phyloP scores from a whole-genome alignment of 441 rosid genomes.

The Kokia cookei region DNA sequence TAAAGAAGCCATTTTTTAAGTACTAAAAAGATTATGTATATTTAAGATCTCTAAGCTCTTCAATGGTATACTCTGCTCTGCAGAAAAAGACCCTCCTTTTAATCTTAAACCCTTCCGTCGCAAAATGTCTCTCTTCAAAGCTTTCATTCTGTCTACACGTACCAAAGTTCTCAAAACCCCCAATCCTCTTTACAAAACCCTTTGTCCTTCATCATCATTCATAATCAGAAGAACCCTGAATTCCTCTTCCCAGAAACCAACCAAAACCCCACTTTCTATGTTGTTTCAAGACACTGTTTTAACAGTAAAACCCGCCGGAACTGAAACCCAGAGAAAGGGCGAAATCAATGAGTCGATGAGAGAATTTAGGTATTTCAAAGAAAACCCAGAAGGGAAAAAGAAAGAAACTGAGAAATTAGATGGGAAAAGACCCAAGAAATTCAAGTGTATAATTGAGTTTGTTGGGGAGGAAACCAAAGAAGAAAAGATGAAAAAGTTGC shows the following conservation, averaged over 20 bases:
- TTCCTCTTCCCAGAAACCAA: slow-evolving; percentile 12
- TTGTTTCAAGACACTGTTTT: slow-evolving; percentile 49
- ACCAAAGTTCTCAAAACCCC: slow-evolving; percentile 15
- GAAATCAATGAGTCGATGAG: slow-evolving; percentile 29
- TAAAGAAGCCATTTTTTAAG: too few relatives aligned
- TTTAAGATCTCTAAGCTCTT: background rate
- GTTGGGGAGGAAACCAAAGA: slow-evolving; percentile 5
- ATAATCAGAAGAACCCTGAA: slow-evolving; percentile 22
- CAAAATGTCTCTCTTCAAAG: slow-evolving; percentile 10
- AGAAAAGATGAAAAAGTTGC: background rate
- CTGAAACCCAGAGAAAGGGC: slow-evolving; percentile 4
- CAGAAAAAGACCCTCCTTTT: background rate
- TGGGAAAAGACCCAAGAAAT: slow-evolving; percentile 1
- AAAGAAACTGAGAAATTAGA: slow-evolving; percentile 4
- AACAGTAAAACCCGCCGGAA: slow-evolving; percentile 25
- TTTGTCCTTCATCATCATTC: background rate
- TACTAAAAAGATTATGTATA: too few relatives aligned
- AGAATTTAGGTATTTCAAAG: slow-evolving; percentile 29
- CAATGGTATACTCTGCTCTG: background rate
- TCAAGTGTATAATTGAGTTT: slow-evolving; percentile 20
- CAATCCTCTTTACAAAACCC: slow-evolving; percentile 1
- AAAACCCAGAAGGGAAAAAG: slow-evolving; percentile 7
- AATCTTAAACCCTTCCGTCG: background rate
- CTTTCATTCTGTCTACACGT: background rate
- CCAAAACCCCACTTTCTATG: slow-evolving; percentile 25